A percentile compares a stretch with the other conserved stretches of the same genome.
These are phyloP conservation scores for Plasmopara halstedii DNA, from an alignment of 352 stramenopile species.

Conservation along the genomic window DNA sequence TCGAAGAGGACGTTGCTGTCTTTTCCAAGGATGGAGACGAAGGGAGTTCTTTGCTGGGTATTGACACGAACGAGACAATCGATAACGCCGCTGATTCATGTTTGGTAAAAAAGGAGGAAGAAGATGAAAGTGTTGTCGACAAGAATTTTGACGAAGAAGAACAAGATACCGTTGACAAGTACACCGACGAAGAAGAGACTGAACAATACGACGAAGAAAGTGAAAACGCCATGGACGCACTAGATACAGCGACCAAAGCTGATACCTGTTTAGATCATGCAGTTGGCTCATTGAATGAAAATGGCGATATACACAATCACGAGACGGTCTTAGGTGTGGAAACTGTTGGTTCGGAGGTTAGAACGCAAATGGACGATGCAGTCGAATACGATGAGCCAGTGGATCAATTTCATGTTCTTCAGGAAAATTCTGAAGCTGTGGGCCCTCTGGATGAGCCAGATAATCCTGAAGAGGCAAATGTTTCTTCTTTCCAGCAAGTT, in stretches of 20 bases:
- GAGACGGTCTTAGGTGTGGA: neutral
- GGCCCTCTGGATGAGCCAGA: neutral
- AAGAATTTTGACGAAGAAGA: neutral
- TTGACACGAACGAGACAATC: too few relatives aligned
- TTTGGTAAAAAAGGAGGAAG: neutral
- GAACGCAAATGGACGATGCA: neutral
- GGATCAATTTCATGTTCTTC: neutral
- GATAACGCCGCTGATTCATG: too few relatives aligned
- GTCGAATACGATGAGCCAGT: neutral
- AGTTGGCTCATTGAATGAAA: neutral
- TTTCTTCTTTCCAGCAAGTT: neutral
- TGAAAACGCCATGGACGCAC: neutral
- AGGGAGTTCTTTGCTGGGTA: too few relatives aligned
- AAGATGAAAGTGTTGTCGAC: neutral
- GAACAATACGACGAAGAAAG: neutral
- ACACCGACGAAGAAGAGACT: neutral
- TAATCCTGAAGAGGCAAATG: neutral
- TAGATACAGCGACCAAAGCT: neutral
- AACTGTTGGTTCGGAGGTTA: neutral
- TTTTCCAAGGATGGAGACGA: too few relatives aligned
- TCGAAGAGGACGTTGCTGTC: too few relatives aligned
- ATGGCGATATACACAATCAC: neutral
- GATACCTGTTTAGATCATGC: neutral
- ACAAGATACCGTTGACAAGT: neutral
- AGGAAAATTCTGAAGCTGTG: neutral